Base-by-base conservation (phyloP, 176 grass and related monocot genomes). In the Guadua angustifolia region DNA sequence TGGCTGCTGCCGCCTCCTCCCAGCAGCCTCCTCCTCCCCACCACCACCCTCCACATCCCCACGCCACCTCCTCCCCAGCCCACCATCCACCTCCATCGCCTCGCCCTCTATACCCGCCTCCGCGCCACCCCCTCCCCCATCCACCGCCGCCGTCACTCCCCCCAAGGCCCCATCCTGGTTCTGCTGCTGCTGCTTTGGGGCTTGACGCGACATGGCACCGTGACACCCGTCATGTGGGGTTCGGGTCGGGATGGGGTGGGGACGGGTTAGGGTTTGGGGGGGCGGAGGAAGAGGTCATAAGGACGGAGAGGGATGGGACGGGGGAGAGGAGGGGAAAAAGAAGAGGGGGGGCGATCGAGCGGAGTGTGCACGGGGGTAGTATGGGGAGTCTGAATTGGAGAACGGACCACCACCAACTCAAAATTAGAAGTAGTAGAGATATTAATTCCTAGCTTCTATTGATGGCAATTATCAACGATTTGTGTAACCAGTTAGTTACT, bases 281-380 rank as follows among this genome's bases (percentile, higher is more conserved):
- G 3, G 86, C 75, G 29, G 83, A 51, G 75, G 84, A 87, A 87
- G 91, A 92, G 90, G 88, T 98, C 95, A 98, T 98, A 94, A 78
- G 90, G 69, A 38, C 72, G 66, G 46, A 61, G 84, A 78, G 83
- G 62, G 84, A 86, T 66, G 47, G 73, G 83, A 84, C 66, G 71
- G 57, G 55, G 15, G 17, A 21, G 61, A 66, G 67, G 43, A 42
- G 12, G 16, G 55, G 44, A 43, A 69, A 79, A n/a, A n/a, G n/a
- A 75, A 3, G 21, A 3, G 26, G 61, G 36, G 55, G 71, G 25
- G 73, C 35, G 29, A 13, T n/a, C n/a, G n/a, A n/a, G n/a, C n/a
- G n/a, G n/a, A n/a, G n/a, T n/a, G n/a, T n/a, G n/a, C n/a, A n/a
- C n/a, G n/a, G n/a, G n/a, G n/a, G n/a, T n/a, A n/a, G n/a, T n/a